These are phyloP conservation scores for Drosera spatulata DNA, from an alignment of 179 eudicot species.

Conservation along the genomic window DNA sequence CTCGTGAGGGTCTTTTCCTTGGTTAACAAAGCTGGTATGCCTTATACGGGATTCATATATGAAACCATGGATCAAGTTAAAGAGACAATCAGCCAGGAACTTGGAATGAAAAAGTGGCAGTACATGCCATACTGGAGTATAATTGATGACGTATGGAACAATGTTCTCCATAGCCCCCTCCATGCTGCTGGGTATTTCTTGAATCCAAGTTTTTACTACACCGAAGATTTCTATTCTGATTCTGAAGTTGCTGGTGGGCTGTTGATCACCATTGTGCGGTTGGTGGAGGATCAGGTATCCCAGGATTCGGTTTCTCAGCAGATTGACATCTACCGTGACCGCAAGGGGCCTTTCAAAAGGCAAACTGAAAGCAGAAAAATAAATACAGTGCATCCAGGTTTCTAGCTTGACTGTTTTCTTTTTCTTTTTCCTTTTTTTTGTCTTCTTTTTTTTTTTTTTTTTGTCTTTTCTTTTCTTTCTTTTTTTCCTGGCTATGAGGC, in stretches of 20 bases:
- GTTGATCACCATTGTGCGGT: slow-evolving; percentile 10
- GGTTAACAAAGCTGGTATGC: slow-evolving; percentile 5
- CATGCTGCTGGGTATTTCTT: slow-evolving; percentile 26
- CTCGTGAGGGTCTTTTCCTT: slow-evolving; percentile 14
- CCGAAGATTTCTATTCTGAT: slow-evolving; percentile 14
- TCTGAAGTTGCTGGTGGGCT: slow-evolving; percentile 21
- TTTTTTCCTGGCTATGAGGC: background rate
- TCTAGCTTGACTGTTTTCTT: background rate
- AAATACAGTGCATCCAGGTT: slow-evolving; percentile 37
- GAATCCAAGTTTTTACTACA: slow-evolving; percentile 17
- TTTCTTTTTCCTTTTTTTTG: background rate
- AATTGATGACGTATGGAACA: slow-evolving; percentile 26
- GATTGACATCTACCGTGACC: slow-evolving; percentile 11
- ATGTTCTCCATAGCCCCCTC: slow-evolving; percentile 21
- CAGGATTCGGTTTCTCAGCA: slow-evolving; percentile 11
- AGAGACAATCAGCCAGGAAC: slow-evolving; percentile 16
- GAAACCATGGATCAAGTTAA: slow-evolving; percentile 27
- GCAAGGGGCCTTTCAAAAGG: slow-evolving; percentile 4
- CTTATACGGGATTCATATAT: slow-evolving; percentile 19
- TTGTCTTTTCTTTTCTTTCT: background rate
- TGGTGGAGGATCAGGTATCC: slow-evolving; percentile 7
- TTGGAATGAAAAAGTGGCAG: slow-evolving; percentile 4
- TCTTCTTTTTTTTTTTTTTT: slow-evolving; percentile 1
- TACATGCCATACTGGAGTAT: slow-evolving; percentile 15
- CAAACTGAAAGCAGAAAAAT: slow-evolving; percentile 13